phyloP scores from a whole-genome alignment of 345 rosid genomes.

The Trapa bicornis region DNA sequence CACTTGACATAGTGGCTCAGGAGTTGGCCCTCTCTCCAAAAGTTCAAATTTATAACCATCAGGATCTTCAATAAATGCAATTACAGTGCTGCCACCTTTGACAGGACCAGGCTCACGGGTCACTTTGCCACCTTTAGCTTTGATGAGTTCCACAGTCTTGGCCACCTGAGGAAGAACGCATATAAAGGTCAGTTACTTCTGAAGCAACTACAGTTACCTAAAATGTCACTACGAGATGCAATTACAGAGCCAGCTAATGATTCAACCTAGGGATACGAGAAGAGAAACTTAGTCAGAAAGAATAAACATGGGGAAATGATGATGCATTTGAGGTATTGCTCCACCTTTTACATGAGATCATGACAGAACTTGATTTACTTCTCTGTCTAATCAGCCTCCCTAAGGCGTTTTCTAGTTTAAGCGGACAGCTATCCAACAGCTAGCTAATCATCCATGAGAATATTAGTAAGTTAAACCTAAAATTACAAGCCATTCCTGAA shows the following conservation, averaged over 20 bases:
- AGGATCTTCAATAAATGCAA: constrained; percentile 93
- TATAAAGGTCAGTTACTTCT: neutral
- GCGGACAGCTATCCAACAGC: neutral
- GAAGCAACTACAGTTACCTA: neutral
- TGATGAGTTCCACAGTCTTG: constrained; percentile 74
- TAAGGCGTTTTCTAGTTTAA: neutral
- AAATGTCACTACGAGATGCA: neutral
- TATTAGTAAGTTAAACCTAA: neutral
- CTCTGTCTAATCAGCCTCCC: neutral
- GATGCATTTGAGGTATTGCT: neutral
- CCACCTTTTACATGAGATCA: neutral
- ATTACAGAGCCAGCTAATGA: neutral
- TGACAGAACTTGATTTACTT: neutral
- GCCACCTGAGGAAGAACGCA: constrained; percentile 41
- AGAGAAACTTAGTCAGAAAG: neutral
- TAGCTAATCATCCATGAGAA: neutral
- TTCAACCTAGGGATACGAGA: neutral
- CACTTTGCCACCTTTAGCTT: constrained; percentile 87
- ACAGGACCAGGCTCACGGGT: constrained; percentile 91
- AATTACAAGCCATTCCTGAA: neutral
- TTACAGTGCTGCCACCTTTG: constrained; percentile 79
- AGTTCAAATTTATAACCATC: constrained; percentile 98
- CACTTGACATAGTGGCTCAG: constrained; percentile 96
- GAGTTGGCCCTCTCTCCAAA: constrained; percentile 92
- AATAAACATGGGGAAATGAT: neutral